These are phyloP conservation scores for Neurospora discreta DNA, from an alignment of 495 filamentous ascomycete genomes.

Conservation along the genomic window DNA sequence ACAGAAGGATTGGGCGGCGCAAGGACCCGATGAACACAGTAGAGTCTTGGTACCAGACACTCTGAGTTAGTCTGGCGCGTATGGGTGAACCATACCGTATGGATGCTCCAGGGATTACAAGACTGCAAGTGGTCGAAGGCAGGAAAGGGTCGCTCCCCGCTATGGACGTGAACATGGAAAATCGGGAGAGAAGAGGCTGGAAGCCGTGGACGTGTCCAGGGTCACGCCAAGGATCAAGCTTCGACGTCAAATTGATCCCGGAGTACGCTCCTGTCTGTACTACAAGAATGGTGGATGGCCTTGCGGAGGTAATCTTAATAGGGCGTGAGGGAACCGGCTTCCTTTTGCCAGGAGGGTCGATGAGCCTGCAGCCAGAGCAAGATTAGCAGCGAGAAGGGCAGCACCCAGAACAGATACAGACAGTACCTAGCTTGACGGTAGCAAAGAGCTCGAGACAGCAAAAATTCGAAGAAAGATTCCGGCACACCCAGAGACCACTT, in stretches of 20 bases:
- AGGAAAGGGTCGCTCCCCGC: constrained; percentile 1
- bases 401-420: constrained; percentile 17
- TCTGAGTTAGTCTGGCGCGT: neutral
- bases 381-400: constrained; percentile 42
- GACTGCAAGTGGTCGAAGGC: constrained; percentile 2
- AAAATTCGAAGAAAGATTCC: constrained; percentile 27
- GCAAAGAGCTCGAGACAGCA: constrained; percentile 41
- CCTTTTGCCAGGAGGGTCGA: constrained; percentile 3
- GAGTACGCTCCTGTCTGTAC: constrained; percentile 30
- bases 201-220: neutral
- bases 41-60: neutral
- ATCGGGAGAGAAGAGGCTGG: constrained; percentile 17
- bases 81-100: neutral
- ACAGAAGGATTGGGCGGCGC: neutral
- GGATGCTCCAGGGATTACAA: neutral
- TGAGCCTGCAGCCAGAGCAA: constrained; percentile 16
- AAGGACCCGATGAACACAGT: neutral
- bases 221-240: constrained; percentile 11
- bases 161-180: constrained; percentile 1
- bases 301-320: constrained; percentile 37
- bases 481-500: constrained; percentile 19
- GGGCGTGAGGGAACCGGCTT: constrained; percentile 20
- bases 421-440: constrained; percentile 50
- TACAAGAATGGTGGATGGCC: constrained; percentile 21
- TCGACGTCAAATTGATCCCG: constrained; percentile 10